Evolutionary conservation across 345 rosid genomes (phyloP), one percentile per base, ranked within the genome.

Genomic region (Euphorbia lathyris): DNA sequence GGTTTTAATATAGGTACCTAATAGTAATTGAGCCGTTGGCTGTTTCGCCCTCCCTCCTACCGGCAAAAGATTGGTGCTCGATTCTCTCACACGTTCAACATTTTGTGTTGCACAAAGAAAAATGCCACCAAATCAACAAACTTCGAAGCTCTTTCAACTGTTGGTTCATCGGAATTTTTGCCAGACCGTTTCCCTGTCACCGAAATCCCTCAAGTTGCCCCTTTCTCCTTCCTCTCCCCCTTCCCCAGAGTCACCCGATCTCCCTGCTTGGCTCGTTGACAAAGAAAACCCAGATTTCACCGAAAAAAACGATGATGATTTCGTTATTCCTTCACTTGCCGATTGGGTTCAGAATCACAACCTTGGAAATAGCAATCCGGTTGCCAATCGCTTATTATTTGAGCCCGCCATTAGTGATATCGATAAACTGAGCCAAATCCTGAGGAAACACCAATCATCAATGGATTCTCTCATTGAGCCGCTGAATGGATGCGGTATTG

Each of bases 251-350:
- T 87, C 89, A 5, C 90, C 88, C 10, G 86, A 85, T 73, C 84
- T 87, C 59, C 95, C 94, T 10, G 69, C 82, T 67, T 91, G 98
- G 98, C 72, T 91, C 68, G 70, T 51, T 38, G 66, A 79, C 26
- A 52, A 64, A 65, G 66, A 76, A 71, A 69, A 70, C 63, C 69
- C 81, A 20, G 70, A 67, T 42, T 23, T 72, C 29, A 12, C 70
- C 1, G 74, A 69, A 45, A 26, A 80, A 0, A 85, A 74, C 32
- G 72, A 67, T 38, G 95, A 76, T 22, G 92, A 93, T 67, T 91
- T 93, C 57, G 82, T 86, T 19, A 83, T 91, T 68, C 98, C 96
- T 69, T 84, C 96, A 29, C 78, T 91, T 0, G 85, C 86, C 52
- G 60, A 68, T 32, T 89, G 96, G 97, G 83, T 84, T 53, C 79